Evolutionary conservation across 2,329 filamentous ascomycete species (phyloP), one percentile per base, ranked within the genome.

Genomic region (Onygenales sp.): DNA sequence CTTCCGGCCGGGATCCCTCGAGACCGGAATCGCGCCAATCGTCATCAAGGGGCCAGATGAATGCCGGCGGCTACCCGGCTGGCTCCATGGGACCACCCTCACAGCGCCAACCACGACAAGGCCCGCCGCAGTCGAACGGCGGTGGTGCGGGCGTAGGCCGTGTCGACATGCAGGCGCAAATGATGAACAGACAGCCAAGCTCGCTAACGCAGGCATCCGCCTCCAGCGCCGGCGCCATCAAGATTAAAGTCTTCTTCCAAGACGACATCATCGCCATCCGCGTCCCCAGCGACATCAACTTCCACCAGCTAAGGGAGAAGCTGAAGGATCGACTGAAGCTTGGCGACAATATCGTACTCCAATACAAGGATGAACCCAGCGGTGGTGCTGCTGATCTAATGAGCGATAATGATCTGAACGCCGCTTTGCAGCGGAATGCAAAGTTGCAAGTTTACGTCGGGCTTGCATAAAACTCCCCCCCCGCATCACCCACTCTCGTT

Each of bases 241-340:
- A 96, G 70, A 87, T 97, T 67, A 97, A 97, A 73, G 86, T 96
- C 52, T 93, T 88, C 74, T 96, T 89, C 74, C 87, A 92, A 59
- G 86, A 91, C 56, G 92, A 96, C 60, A 82, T 94, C 53, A 92
- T 96, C 60, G 87, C 93, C 44, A 90, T 98, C 63, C 85, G 91
- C 36, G 88, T 97, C 52, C 86, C 92, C 0, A 80, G 80, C 1
- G 87, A 94, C 52, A 89, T 94, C 62, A 80, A 80, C 52, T 93
- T 85, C 68, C 76, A 81, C 51, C 86, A 89, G 56, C 78, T 98
- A 7, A 85, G 86, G 61, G 85, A 90, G 59, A 95, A 93, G 71
- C 83, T 97, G 55, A 80, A 83, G 49, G 89, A 96, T 61, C 81
- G 93, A 44, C 79, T 95, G 59, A 90, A 90, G 73, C 79, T 95